Base-by-base conservation (phyloP, 2,329 filamentous ascomycete genomes). In the Aspergillus sp. region DNA sequence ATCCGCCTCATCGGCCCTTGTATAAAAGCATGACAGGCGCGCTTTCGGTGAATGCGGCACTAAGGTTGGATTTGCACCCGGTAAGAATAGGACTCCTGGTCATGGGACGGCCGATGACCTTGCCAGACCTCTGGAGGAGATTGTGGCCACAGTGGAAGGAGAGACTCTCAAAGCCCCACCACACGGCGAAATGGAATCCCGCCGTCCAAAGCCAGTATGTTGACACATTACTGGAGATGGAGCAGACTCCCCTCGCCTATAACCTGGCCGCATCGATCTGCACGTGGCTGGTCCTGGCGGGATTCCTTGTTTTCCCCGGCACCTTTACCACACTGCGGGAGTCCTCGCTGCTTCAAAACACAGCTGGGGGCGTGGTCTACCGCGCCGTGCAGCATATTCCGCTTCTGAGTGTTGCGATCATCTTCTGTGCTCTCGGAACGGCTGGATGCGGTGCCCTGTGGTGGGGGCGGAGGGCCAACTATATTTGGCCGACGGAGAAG, bases 221-320 rank as follows among this genome's bases (percentile, higher is more conserved):
- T 17, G 13, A 47, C 5, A 52, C 47, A 17, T 26, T 52, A 13
- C 50, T 52, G 4, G 45, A 52, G 20, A 44, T 17, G 9, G 50
- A 52, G 16, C 32, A 14, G 32, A 43, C 47, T 19, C 45, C 44
- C n/a, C 14, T 52, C 14, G 10, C 47, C 5, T 13, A 52, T 41
- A 52, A 52, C 30, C 6, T 47, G 16, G 14, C 41, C 20, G 45
- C 45, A 35, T 33, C 22, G 7, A 33, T 11, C 5, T 42, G n/a
- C 35, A 22, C 36, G 17, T 52, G 50, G 50, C 20, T 47, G 30
- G 19, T 52, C 4, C 14, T 52, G 32, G 50, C 45, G 8, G 44
- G 45, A 19, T 52, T 33, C 30, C 20, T 52, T 14, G 38, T 52
- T 6, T 52, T 52, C n/a, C 44, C 45, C 16, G 44, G 45, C 10